Evolutionary conservation across 2,329 filamentous ascomycete species (phyloP).

Genomic region (Cytospora chrysosperma): DNA sequence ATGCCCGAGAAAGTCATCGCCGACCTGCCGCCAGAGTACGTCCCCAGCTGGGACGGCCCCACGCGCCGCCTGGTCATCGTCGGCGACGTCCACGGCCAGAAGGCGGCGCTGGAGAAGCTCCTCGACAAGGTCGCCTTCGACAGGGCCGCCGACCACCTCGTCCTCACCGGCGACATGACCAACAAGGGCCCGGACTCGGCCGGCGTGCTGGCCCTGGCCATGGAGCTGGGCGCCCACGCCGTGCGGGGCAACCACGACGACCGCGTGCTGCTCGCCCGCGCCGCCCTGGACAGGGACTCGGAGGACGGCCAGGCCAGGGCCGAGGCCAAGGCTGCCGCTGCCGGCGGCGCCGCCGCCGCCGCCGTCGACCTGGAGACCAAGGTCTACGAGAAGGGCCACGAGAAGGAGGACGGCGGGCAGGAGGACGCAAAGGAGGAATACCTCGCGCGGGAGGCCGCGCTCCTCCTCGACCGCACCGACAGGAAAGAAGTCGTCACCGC

Average conservation of each 20-base stretch:
- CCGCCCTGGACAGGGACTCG: conserved; percentile 32
- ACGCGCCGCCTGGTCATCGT: conserved; percentile 71
- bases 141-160: conserved; percentile 63
- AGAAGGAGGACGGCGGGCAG: conserved; percentile 27
- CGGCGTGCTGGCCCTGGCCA: conserved; percentile 74
- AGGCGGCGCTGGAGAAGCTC: conserved; percentile 62
- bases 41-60: conserved; percentile 29
- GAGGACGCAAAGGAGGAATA: conserved; percentile 26
- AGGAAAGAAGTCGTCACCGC: conserved; percentile 53
- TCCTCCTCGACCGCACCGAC: conserved; percentile 36
- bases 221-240: conserved; percentile 70
- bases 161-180: conserved; percentile 77
- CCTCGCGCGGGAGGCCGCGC: conserved; percentile 18
- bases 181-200: conserved; percentile 82
- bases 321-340: neutral
- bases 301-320: neutral
- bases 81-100: conserved; percentile 92
- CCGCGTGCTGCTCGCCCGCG: conserved; percentile 68
- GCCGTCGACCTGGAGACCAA: conserved; percentile 19
- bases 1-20: conserved; percentile 30
- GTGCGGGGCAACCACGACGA: conserved; percentile 96
- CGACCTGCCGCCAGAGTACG: conserved; percentile 33
- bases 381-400: conserved; percentile 23
- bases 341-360: neutral
- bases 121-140: conserved; percentile 67